Percentiles rank a stretch among this genome's conserved stretches.
phyloP scores from a whole-genome alignment of 495 filamentous ascomycete species.

The Daldinia caldariorum region DNA sequence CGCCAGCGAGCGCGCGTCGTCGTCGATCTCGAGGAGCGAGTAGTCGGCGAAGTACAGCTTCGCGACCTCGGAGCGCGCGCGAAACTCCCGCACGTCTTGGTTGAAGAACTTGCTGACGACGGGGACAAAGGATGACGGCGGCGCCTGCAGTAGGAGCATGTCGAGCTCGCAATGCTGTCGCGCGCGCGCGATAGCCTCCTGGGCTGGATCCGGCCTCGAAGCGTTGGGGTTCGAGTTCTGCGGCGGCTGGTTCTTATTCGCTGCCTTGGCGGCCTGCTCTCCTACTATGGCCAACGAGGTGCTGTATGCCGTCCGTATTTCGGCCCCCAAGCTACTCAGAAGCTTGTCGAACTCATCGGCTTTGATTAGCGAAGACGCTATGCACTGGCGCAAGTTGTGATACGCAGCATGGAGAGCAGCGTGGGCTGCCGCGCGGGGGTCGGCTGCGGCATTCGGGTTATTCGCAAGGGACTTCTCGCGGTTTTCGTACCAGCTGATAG shows the following conservation, averaged over 20 bases:
- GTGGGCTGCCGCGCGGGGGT: slow-evolving; percentile 38
- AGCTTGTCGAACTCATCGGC: slow-evolving; percentile 61
- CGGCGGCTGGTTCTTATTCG: slow-evolving; percentile 41
- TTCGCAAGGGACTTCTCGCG: slow-evolving; percentile 33
- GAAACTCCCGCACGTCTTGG: slow-evolving; percentile 53
- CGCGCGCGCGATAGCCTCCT: slow-evolving; percentile 44
- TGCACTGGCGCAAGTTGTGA: slow-evolving; percentile 57
- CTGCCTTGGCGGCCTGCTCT: slow-evolving; percentile 42
- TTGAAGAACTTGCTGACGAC: slow-evolving; percentile 60
- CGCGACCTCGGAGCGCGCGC: slow-evolving; percentile 53
- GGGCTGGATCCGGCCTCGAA: slow-evolving; percentile 36
- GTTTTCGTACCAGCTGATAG: slow-evolving; percentile 53
- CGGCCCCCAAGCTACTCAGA: slow-evolving; percentile 52
- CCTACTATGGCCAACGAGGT: slow-evolving; percentile 49
- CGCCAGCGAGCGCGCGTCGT: slow-evolving; percentile 47
- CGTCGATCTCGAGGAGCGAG: slow-evolving; percentile 58
- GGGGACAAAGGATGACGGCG: slow-evolving; percentile 58
- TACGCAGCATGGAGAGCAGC: slow-evolving; percentile 58
- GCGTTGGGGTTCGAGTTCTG: slow-evolving; percentile 42
- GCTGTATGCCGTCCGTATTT: slow-evolving; percentile 60
- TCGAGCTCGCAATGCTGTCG: slow-evolving; percentile 58
- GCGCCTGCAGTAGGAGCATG: slow-evolving; percentile 58
- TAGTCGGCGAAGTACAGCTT: slow-evolving; percentile 63
- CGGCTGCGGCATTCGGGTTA: slow-evolving; percentile 26
- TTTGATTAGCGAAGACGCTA: slow-evolving; percentile 54